Percentiles rank a stretch among this genome's conserved stretches.
These are phyloP conservation scores for Auricularia sp. DNA, from an alignment of 768 basidiomycete genomes.

Conservation along the genomic window DNA sequence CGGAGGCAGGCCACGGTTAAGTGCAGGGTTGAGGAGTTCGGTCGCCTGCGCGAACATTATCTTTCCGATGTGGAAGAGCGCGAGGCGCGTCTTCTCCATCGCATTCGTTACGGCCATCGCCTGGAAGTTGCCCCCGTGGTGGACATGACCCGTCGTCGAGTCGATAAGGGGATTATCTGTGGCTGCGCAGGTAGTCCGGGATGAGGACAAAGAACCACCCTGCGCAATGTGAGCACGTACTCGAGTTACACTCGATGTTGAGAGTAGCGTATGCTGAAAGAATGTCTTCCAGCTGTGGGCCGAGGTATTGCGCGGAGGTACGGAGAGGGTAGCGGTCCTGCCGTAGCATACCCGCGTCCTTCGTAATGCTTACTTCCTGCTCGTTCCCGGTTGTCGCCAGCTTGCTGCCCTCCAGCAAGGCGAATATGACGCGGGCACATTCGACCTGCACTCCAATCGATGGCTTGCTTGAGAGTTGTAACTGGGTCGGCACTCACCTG, in stretches of 20 bases:
- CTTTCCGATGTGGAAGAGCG: conserved; percentile 60
- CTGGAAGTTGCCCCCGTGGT: conserved; percentile 86
- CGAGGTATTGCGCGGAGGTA: conserved; percentile 19
- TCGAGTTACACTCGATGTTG: conserved; percentile 21
- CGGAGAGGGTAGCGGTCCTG: conserved; percentile 15
- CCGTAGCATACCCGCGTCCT: conserved; percentile 21
- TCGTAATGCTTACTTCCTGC: conserved; percentile 22
- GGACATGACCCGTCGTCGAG: conserved; percentile 49
- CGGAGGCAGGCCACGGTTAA: conserved; percentile 78
- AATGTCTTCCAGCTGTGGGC: conserved; percentile 21
- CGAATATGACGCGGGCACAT: conserved; percentile 16
- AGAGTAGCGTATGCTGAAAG: conserved; percentile 14
- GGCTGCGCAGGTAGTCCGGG: conserved; percentile 29
- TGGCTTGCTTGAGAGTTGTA: too few species aligned
- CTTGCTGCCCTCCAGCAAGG: conserved; percentile 13
- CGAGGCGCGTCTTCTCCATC: conserved; percentile 78
- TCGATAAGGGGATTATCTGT: conserved; percentile 85
- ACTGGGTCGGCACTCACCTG: conserved; percentile 35
- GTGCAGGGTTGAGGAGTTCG: conserved; percentile 65
- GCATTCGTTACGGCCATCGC: conserved; percentile 76
- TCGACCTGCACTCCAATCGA: conserved; percentile 11
- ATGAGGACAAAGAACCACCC: too few species aligned
- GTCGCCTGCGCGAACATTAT: conserved; percentile 56
- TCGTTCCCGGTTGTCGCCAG: conserved; percentile 17
- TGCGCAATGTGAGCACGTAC: conserved; percentile 5